phyloP scores from a whole-genome alignment of 225 moss, liverwort and hornwort species.

The Straminergon stramineum region DNA sequence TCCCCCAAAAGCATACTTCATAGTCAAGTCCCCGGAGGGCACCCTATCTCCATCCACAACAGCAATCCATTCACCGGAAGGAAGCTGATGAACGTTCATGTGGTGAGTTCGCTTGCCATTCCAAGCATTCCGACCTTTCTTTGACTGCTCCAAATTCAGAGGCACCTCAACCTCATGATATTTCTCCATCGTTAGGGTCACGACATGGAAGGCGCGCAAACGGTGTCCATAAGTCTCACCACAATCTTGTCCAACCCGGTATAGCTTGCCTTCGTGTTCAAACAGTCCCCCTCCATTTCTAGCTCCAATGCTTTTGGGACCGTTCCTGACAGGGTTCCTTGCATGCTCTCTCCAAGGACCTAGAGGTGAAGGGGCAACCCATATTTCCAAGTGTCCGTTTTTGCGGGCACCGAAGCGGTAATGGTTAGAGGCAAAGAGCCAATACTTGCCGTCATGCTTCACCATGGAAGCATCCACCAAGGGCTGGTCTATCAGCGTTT shows the following conservation, averaged over 20 bases:
- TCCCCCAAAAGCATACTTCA: constrained; percentile 32
- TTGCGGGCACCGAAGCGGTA: constrained; percentile 51
- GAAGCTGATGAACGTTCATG: constrained; percentile 66
- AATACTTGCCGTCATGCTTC: constrained; percentile 38
- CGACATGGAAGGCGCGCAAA: constrained; percentile 63
- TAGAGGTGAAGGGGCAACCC: constrained; percentile 59
- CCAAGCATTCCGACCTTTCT: constrained; percentile 78
- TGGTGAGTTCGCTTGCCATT: constrained; percentile 85
- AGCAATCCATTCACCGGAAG: constrained; percentile 85
- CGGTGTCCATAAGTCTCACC: constrained; percentile 78
- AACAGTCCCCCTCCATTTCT: constrained; percentile 76
- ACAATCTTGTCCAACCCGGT: constrained; percentile 87
- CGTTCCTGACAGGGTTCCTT: constrained; percentile 58
- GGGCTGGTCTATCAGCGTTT: constrained; percentile 55
- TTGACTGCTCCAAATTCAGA: constrained; percentile 51
- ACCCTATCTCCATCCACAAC: constrained; percentile 91
- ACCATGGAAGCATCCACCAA: constrained; percentile 89
- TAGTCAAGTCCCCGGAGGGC: constrained; percentile 61
- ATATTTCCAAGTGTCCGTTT: constrained; percentile 88
- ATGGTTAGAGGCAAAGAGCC: constrained; percentile 76
- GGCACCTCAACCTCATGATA: constrained; percentile 73
- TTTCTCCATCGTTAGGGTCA: constrained; percentile 26
- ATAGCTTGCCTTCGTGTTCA: constrained; percentile 55
- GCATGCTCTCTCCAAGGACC: constrained; percentile 77
- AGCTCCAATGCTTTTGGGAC: constrained; percentile 54